A percentile compares a stretch with the other conserved stretches of the same genome.
Evolutionary conservation across 768 basidiomycete genomes (phyloP).

Genomic region (Rhodotorula graminis): DNA sequence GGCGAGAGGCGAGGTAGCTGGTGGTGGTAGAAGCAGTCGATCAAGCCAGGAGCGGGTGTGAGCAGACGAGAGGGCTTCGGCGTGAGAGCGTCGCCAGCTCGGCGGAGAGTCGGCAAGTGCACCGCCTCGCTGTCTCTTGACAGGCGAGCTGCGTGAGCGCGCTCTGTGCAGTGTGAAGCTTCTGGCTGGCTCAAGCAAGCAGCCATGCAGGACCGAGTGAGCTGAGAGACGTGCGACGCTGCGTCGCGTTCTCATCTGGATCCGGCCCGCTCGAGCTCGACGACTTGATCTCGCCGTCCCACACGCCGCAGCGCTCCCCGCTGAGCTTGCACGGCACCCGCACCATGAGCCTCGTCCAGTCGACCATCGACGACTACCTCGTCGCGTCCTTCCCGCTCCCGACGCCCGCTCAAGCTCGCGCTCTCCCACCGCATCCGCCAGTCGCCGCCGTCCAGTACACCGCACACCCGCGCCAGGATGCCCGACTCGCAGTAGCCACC

Average conservation of each 20-base stretch:
- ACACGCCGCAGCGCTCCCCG: not conserved
- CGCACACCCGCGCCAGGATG: constrained; percentile 3
- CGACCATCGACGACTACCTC: constrained; percentile 20
- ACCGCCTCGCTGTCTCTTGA: too few species aligned
- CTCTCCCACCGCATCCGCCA: constrained; percentile 1
- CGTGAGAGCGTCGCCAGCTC: too few species aligned
- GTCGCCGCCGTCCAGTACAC: constrained; percentile 23
- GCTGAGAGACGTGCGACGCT: not conserved
- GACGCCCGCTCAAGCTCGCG: not conserved
- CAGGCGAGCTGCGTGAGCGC: too few species aligned
- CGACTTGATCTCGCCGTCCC: not conserved
- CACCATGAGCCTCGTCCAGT: constrained; percentile 16
- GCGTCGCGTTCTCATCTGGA: not conserved
- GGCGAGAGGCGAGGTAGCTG: too few species aligned
- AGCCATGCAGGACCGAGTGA: not conserved
- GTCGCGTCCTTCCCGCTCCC: constrained; percentile 29
- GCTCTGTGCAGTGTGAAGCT: too few species aligned
- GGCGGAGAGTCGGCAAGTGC: too few species aligned
- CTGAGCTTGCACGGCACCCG: not conserved
- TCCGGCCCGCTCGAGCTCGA: not conserved
- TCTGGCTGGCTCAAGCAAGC: too few species aligned
- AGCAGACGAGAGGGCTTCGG: too few species aligned
- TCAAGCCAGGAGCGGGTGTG: too few species aligned
- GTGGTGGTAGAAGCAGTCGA: too few species aligned
- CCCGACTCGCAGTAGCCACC: constrained; percentile 10